A percentile compares a stretch with the other conserved stretches of the same genome.
Conservation (phyloP, 441 rosid genomes). For the Adansonia madagascariensis region DNA sequence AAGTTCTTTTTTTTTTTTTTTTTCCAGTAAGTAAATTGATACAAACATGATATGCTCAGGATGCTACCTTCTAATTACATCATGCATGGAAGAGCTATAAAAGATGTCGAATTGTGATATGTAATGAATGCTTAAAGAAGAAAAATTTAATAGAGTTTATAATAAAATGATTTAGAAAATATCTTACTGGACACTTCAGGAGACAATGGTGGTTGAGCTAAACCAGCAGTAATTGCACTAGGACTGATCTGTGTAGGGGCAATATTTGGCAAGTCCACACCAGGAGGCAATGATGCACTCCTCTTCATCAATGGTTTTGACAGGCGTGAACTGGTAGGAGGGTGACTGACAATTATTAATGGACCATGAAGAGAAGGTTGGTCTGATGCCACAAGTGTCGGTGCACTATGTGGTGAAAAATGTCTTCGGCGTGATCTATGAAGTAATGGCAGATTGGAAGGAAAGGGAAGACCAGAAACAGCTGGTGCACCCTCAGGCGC, state of each 20-base stretch:
- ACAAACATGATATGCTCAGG: neutral
- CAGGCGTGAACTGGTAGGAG: constrained; percentile 60
- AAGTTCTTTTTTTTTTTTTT: neutral
- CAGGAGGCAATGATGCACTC: constrained; percentile 51
- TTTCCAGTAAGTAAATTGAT: neutral
- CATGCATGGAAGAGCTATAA: neutral
- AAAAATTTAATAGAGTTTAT: constrained; percentile 13
- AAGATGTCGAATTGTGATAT: neutral
- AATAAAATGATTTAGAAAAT: constrained; percentile 17
- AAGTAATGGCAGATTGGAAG: constrained; percentile 34
- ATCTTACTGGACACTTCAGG: constrained; percentile 67
- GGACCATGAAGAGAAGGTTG: constrained; percentile 63
- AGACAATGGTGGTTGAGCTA: constrained; percentile 84
- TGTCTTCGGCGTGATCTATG: constrained; percentile 44
- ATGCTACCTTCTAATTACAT: neutral
- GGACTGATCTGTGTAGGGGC: constrained; percentile 65
- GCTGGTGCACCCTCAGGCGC: constrained; percentile 45
- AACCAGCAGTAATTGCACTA: constrained; percentile 54
- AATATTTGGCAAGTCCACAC: constrained; percentile 60
- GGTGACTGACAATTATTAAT: constrained; percentile 54
- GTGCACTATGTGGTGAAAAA: constrained; percentile 51
- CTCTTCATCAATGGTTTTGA: constrained; percentile 68
- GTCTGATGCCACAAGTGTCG: constrained; percentile 45
- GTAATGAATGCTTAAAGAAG: neutral
- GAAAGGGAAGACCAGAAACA: constrained; percentile 47